These are phyloP conservation scores for Talaromyces verruculosus DNA, from an alignment of 2,329 filamentous ascomycete species.

Conservation along the genomic window DNA sequence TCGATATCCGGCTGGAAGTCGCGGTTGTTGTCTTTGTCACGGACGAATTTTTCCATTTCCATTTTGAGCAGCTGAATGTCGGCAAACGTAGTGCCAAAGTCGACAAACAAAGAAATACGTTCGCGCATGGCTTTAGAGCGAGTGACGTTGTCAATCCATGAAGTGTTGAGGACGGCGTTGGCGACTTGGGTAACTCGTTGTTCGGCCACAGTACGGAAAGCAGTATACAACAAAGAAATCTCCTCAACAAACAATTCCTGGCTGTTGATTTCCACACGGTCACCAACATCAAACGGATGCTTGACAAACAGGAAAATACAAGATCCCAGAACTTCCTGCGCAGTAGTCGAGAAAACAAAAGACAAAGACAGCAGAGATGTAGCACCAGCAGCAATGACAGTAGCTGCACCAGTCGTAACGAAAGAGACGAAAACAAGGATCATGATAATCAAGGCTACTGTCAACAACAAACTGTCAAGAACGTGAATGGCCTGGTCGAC, in stretches of 20 bases:
- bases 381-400: conserved; percentile 83
- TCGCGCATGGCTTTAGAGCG: conserved; percentile 92
- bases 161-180: conserved; percentile 84
- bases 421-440: conserved; percentile 89
- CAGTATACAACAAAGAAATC: conserved; percentile 89
- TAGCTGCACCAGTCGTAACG: conserved; percentile 80
- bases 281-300: conserved; percentile 94
- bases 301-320: conserved; percentile 99
- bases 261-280: conserved; percentile 76
- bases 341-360: conserved; percentile 89
- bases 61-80: conserved; percentile 80
- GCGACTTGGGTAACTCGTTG: conserved; percentile 80
- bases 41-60: conserved; percentile 85
- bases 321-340: conserved; percentile 93
- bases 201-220: conserved; percentile 80
- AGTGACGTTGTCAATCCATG: conserved; percentile 95
- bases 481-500: conserved; percentile 92
- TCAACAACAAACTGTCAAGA: conserved; percentile 80
- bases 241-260: conserved; percentile 81
- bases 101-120: conserved; percentile 73
- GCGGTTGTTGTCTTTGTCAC: conserved; percentile 76
- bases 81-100: conserved; percentile 83
- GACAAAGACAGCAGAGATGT: conserved; percentile 93
- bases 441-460: conserved; percentile 75
- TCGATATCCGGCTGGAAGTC: conserved; percentile 86